phyloP scores from a whole-genome alignment of 106 monocot species.

The Hemerocallis citrina region DNA sequence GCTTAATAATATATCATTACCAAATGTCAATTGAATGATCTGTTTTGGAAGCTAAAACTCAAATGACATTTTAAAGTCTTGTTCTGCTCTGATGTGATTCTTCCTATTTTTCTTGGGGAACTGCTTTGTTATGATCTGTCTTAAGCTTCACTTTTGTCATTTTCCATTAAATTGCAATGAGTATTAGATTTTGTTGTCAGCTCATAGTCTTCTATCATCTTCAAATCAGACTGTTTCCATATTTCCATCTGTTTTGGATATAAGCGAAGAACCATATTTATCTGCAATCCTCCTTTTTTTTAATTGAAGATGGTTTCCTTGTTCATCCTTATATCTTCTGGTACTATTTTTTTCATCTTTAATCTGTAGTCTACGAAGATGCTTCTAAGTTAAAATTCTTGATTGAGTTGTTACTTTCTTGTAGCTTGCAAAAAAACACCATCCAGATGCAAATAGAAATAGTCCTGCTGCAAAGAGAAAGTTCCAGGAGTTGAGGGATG shows the following conservation, averaged over 20 bases:
- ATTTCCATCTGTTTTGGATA: no score
- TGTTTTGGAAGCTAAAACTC: no score
- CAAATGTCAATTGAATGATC: no score
- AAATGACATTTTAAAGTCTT: not conserved
- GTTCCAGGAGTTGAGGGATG: constrained; percentile 95
- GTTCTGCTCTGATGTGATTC: no score
- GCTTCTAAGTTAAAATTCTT: not conserved
- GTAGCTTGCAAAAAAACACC: constrained; percentile 96
- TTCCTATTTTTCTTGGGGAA: no score
- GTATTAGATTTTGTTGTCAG: not conserved
- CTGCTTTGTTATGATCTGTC: not conserved
- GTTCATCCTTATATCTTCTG: not conserved
- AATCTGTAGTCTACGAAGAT: not conserved
- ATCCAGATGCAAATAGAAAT: constrained; percentile 89
- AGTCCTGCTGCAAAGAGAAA: constrained; percentile 77
- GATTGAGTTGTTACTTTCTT: constrained; percentile 1
- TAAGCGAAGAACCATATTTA: no score
- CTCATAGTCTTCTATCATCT: not conserved
- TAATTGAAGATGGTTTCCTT: not conserved
- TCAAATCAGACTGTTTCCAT: no score
- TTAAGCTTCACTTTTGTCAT: not conserved
- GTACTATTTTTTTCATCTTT: not conserved
- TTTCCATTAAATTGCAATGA: not conserved
- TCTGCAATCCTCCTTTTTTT: no score
- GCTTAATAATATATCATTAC: no score